A percentile compares a stretch with the other conserved stretches of the same genome.
These are phyloP conservation scores for Sophora flavescens DNA, from an alignment of 306 rosid genomes.

Conservation along the genomic window DNA sequence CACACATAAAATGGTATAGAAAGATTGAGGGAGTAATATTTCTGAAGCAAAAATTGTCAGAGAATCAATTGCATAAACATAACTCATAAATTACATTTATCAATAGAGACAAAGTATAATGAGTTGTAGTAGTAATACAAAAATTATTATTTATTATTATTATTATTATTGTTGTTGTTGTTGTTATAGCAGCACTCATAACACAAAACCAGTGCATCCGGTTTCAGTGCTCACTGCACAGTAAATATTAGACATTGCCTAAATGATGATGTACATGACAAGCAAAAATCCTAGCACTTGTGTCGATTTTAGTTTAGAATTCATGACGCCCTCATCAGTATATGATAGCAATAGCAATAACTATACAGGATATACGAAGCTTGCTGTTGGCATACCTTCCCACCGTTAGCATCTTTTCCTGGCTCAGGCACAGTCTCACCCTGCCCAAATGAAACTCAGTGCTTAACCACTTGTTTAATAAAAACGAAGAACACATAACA, in stretches of 20 bases:
- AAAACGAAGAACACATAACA: conserved; percentile 22
- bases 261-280: conserved; percentile 16
- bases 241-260: conserved; percentile 22
- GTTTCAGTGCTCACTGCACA: conserved; percentile 5
- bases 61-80: neutral
- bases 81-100: conserved; percentile 2
- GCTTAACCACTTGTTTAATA: conserved; percentile 29
- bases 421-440: conserved; percentile 87
- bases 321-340: conserved; percentile 32
- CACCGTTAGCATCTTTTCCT: conserved; percentile 68
- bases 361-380: conserved; percentile 20
- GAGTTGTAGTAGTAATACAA: too few relatives aligned
- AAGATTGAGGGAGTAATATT: neutral
- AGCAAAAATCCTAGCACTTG: conserved; percentile 15
- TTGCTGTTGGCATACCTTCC: conserved; percentile 67
- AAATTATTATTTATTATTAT: neutral
- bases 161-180: too few relatives aligned
- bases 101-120: neutral
- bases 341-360: conserved; percentile 27
- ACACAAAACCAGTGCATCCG: neutral
- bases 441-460: conserved; percentile 63
- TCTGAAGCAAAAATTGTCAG: conserved; percentile 15
- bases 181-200: neutral
- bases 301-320: conserved; percentile 9
- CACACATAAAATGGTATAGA: neutral